Conservation (phyloP, 2,329 filamentous ascomycete genomes). For the Penicillium hesseltinei region DNA sequence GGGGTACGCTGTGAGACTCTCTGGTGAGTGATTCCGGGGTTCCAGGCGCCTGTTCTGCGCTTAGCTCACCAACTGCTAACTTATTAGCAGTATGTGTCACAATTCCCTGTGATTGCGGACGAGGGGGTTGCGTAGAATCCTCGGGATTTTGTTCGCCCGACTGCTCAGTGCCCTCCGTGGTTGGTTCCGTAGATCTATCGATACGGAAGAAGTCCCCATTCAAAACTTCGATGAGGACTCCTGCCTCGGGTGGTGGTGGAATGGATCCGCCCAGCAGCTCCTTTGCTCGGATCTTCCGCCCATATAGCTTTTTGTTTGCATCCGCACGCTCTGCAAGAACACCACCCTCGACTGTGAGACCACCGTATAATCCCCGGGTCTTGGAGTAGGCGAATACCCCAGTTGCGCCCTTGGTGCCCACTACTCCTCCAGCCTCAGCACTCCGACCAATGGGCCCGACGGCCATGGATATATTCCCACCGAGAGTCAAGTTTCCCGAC, state of each 20-base stretch:
- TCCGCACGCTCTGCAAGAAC: conserved; percentile 90
- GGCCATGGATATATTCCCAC: conserved; percentile 94
- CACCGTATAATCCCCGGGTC: conserved; percentile 93
- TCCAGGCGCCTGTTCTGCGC: neutral
- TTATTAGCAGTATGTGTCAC: neutral
- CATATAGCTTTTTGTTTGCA: conserved; percentile 95
- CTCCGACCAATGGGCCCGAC: conserved; percentile 91
- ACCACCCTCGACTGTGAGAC: conserved; percentile 87
- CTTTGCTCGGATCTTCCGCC: conserved; percentile 71
- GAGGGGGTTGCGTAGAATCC: neutral
- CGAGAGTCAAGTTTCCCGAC: conserved; percentile 82
- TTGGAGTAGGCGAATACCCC: conserved; percentile 96
- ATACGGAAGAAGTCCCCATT: conserved; percentile 47
- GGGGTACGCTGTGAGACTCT: neutral
- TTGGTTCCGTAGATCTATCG: neutral
- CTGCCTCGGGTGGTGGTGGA: conserved; percentile 73
- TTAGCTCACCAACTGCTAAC: neutral
- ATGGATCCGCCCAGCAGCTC: conserved; percentile 78
- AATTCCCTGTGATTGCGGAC: neutral
- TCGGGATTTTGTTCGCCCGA: neutral
- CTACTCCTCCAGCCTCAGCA: conserved; percentile 92
- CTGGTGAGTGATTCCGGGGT: too few species aligned
- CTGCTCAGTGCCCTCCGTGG: neutral
- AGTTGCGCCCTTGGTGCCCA: conserved; percentile 79
- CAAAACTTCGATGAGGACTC: conserved; percentile 76